Evolutionary conservation across 2,329 filamentous ascomycete genomes (phyloP), one percentile per base, ranked within the genome.

Genomic region (Sphaceloma murrayae): DNA sequence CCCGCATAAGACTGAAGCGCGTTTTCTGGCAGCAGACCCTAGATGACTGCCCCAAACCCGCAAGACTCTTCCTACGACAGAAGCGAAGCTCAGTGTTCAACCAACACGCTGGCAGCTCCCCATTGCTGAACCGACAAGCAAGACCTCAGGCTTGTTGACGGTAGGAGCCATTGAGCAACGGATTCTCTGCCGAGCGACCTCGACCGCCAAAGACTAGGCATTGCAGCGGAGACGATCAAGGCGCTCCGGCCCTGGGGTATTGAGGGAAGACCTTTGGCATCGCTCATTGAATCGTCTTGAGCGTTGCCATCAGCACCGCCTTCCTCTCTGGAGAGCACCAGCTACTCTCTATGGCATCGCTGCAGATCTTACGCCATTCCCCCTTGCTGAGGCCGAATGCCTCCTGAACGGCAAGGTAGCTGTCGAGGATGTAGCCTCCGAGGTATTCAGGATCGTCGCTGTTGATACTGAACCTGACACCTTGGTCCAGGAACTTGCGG

Each of bases 371-470:
- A 51, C 65, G 69, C 84, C 82, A 87, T 44, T 88, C 81, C n/a
- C 64, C 60, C 3, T 78, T 62, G 16, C 60, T 70, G 51, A 88
- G 60, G 3, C 64, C 57, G 58, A 85, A 85, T 1, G 78, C 76
- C 31, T 85, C 78, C 59, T 88, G 82, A 21, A 88, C 79, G 1
- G 78, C 79, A 53, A 76, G 80, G 62, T 82, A 87, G 52, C 86
- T 86, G 53, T 83, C 80, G 42, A 82, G 64, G 43, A 87, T 75
- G 59, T 85, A 86, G 0, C 76, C 79, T 2, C 81, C 80, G 63
- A 88, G 87, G 56, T 85, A 85, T 8, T 78, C 80, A 48, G 80
- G 80, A 56, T 85, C 80, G 56, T 85, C 81, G 52, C 77, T 81
- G 61, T 85, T 85, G 58, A 86, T 75, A 46, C 75, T 81, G 60